Percentiles rank a stretch among this genome's conserved stretches.
phyloP scores from a whole-genome alignment of 2,329 filamentous ascomycete species.

The Fonsecaea pugnacius region DNA sequence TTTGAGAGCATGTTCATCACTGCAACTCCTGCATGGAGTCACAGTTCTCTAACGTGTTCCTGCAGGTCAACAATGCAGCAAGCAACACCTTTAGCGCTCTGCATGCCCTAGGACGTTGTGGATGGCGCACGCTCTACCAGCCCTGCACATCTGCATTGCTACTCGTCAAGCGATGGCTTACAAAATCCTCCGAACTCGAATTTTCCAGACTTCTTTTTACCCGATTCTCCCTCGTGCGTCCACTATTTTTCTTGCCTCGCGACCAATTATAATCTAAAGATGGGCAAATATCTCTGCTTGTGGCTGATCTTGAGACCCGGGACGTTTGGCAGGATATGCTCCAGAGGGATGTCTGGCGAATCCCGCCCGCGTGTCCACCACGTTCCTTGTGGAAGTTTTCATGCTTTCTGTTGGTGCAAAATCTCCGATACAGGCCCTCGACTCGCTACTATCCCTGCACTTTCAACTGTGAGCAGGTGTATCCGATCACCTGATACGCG shows the following conservation, averaged over 20 bases:
- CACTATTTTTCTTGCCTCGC: conserved; percentile 9
- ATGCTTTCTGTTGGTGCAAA: conserved; percentile 8
- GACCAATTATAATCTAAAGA: conserved; percentile 20
- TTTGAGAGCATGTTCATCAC: conserved; percentile 14
- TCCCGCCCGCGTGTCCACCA: conserved; percentile 5
- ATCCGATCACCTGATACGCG: conserved; percentile 24
- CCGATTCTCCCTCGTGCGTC: conserved; percentile 14
- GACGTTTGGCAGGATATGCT: conserved; percentile 22
- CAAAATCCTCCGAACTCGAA: conserved; percentile 17
- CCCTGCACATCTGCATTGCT: neutral
- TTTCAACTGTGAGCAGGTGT: conserved; percentile 8
- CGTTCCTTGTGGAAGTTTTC: neutral
- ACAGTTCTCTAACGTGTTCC: conserved; percentile 11
- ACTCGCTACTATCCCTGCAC: neutral
- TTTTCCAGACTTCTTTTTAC: conserved; percentile 20
- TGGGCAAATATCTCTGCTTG: conserved; percentile 9
- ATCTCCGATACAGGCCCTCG: conserved; percentile 5
- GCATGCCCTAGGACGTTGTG: conserved; percentile 4
- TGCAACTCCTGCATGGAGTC: conserved; percentile 11
- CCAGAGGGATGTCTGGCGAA: conserved; percentile 4
- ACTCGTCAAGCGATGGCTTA: conserved; percentile 7
- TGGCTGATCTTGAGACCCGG: conserved; percentile 26
- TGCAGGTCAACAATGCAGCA: conserved; percentile 16
- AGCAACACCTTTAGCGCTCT: conserved; percentile 14
- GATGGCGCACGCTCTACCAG: neutral